Percentiles rank a stretch among this genome's conserved stretches.
These are phyloP conservation scores for Aspergillus fumigatiaffinis DNA, from an alignment of 2,329 filamentous ascomycete species.

Conservation along the genomic window DNA sequence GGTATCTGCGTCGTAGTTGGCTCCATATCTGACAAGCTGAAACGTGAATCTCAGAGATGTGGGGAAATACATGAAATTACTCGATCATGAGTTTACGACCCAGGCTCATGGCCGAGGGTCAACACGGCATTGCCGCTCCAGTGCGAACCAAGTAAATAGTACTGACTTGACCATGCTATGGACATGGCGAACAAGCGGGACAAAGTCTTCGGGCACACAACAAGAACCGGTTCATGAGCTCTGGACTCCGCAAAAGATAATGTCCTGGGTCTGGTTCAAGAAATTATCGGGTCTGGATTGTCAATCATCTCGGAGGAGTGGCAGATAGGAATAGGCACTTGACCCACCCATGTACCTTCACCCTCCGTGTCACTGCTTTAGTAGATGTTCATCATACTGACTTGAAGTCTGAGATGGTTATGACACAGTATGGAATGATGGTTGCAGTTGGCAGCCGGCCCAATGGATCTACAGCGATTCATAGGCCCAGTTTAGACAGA, in stretches of 20 bases:
- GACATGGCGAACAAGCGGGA: not conserved
- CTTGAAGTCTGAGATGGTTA: not conserved
- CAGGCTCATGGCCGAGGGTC: not conserved
- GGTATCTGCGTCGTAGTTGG: not conserved
- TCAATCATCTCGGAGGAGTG: not conserved
- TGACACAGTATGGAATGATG: not conserved
- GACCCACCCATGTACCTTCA: not conserved
- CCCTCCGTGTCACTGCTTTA: not conserved
- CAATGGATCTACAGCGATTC: not conserved
- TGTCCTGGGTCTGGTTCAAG: not conserved
- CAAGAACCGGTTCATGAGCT: not conserved
- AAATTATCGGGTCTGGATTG: not conserved
- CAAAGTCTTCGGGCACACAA: not conserved
- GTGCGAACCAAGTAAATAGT: not conserved
- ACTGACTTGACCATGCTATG: not conserved
- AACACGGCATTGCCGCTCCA: not conserved
- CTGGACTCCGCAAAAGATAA: not conserved
- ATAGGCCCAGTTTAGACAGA: not conserved
- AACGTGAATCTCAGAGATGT: conserved; percentile 11
- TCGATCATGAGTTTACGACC: not conserved
- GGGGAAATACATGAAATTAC: conserved; percentile 9
- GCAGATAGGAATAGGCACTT: too few species aligned
- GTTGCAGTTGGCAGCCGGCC: not conserved
- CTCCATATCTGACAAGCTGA: conserved; percentile 11
- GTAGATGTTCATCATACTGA: not conserved